Base-by-base conservation (phyloP, 441 rosid species). In the Croton setiger region DNA sequence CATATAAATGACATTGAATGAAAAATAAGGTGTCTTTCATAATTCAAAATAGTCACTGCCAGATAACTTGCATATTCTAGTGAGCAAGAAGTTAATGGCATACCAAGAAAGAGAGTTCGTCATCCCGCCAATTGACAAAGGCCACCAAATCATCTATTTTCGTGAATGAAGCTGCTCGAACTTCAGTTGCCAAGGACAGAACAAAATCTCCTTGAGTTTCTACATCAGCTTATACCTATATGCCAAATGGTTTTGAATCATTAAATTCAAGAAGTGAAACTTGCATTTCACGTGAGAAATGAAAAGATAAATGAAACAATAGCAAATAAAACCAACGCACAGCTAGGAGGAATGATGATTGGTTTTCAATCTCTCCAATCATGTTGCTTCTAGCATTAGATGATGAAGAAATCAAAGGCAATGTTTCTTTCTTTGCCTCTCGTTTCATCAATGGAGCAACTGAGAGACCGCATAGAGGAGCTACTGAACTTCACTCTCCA, bases 191-290 rank as follows among this genome's bases (percentile, higher is more conserved):
- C 74, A 95, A 76, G 10, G 98, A 94, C 87, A 86, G 93, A 63
- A 94, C 94, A 74, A 94, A 94, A 70, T 94, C 99, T 8, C 99
- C 98, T 84, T 94, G 99, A 71, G 94, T 88, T 83, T 95, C 99
- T 39, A 95, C 99, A 70, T 95, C 99, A 11, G 98, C 99, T 85
- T 90, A 92, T 27, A 92, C 97, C 99, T 94, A 81, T 66, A 80
- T 71, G 55, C 71, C 65, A 58, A 54, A 61, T 2, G 51, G 37
- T 77, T 27, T 67, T 20, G 56, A 64, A 36, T 58, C 59, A 55
- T 72, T 75, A 66, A 58, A 48, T 60, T 59, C 35, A 60, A 71
- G 49, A 41, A 60, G 67, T 39, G 49, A 61, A 53, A 55, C 13
- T 49, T 31, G 44, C 7, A 54, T 45, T 51, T 56, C 47, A 70